Conservation (phyloP, 1,284 basidiomycete species). For the Rhodotorula sp. region DNA sequence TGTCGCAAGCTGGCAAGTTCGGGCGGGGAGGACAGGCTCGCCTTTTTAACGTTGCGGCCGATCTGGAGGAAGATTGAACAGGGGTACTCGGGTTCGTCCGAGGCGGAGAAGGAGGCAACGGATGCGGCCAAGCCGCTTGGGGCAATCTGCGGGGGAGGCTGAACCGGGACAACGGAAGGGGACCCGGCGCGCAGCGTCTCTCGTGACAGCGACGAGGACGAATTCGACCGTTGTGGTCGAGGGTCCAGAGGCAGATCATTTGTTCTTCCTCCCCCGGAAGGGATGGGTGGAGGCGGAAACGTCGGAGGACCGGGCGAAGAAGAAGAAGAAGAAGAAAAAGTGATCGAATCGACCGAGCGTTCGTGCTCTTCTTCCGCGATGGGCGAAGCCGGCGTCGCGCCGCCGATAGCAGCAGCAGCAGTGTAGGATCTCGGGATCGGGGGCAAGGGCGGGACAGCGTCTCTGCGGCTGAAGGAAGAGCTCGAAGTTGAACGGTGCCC, state of each 20-base stretch:
- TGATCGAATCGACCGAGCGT: not conserved
- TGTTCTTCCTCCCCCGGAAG: not conserved
- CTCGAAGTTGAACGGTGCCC: not conserved
- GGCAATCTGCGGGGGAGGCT: not conserved
- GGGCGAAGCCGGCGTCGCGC: not conserved
- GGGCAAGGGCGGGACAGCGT: slow-evolving; percentile 11
- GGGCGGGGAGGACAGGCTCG: slow-evolving; percentile 63
- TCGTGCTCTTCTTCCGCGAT: slow-evolving; percentile 25
- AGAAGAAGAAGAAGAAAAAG: not conserved
- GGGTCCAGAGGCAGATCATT: not conserved
- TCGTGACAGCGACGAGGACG: not conserved
- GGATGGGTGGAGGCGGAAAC: slow-evolving; percentile 8
- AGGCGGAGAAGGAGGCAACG: not conserved
- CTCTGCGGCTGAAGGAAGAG: not conserved
- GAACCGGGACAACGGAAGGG: not conserved
- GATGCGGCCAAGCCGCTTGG: not conserved
- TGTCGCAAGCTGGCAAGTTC: slow-evolving; percentile 68
- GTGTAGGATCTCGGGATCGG: slow-evolving; percentile 25
- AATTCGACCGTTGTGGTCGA: not conserved
- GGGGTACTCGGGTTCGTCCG: slow-evolving; percentile 46
- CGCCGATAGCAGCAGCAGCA: not conserved
- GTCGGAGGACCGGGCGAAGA: slow-evolving; percentile 17
- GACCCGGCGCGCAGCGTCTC: not conserved
- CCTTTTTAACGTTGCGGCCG: slow-evolving; percentile 88
- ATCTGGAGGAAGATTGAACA: slow-evolving; percentile 81